Evolutionary conservation across 306 rosid species (phyloP), one percentile per base, ranked within the genome.

Genomic region (Prinsepia uniflora): DNA sequence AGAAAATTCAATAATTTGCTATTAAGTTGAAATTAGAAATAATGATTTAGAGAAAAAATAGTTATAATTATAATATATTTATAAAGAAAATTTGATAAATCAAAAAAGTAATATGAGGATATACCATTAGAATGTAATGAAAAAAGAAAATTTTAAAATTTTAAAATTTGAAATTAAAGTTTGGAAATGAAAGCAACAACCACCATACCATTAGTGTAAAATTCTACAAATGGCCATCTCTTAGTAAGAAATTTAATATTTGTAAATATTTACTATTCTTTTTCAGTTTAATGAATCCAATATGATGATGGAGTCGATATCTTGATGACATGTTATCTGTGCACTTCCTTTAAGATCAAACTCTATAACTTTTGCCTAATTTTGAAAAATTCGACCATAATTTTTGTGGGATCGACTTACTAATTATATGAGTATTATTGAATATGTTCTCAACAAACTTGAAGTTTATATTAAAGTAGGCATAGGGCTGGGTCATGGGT

Each of bases 401-500:
- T 15, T 56, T 30, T 24, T 1, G 5, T 12, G n/a, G 42, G 63
- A 30, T 57, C 7, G 14, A 20, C 36, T 12, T 12, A 24, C 4
- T 57, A 57, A 24, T 68, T 68, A 50, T 39, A 22, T 2, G 62
- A 39, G 49, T 68, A 55, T 52, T 40, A 40, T 52, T 53, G 60
- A 40, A 67, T 34, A 36, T 47, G 52, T 47, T 12, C 14, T 47
- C 52, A 47, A 17, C 7, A 11, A 47, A 12, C 36, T 30, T 30
- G 36, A 30, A 30, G 36, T 3, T 30, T 30, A 30, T 47, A 12
- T 47, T 47, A 12, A 47, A 47, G 57, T 0, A 30, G 36, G 36
- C 36, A 30, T 30, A 30, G 36, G 36, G 3, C 4, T 30, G 36
- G 30, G 0, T n/a, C n/a, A n/a, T 24, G 30, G 36, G 36, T 30